phyloP scores from a whole-genome alignment of 2,329 filamentous ascomycete species.

The Macroventuria anomochaeta region DNA sequence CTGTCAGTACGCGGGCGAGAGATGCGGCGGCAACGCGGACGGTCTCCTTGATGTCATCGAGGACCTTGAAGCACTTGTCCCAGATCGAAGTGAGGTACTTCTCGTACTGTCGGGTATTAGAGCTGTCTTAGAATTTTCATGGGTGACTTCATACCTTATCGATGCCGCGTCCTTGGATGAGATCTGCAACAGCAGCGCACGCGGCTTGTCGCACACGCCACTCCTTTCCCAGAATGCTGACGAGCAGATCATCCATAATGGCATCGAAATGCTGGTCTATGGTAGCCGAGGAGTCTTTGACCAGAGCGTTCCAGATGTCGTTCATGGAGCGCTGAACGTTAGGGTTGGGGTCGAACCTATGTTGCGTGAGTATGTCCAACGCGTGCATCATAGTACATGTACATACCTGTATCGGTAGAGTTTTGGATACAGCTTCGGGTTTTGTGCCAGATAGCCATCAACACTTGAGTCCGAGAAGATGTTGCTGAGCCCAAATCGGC shows the following conservation, averaged over 20 bases:
- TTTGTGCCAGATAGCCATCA: conserved; percentile 72
- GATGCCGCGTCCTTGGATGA: conserved; percentile 77
- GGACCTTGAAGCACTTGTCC: conserved; percentile 82
- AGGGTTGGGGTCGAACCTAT: conserved; percentile 82
- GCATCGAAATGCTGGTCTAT: conserved; percentile 83
- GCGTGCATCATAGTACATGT: background rate
- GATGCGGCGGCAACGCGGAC: conserved; percentile 82
- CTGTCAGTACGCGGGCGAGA: conserved; percentile 83
- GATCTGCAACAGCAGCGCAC: conserved; percentile 85
- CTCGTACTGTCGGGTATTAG: conserved; percentile 66
- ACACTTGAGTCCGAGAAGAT: conserved; percentile 85
- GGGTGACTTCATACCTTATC: conserved; percentile 45
- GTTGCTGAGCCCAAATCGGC: conserved; percentile 87
- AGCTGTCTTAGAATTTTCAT: background rate
- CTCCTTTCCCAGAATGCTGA: conserved; percentile 85
- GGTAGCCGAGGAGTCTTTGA: conserved; percentile 80
- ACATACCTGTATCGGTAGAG: conserved; percentile 79
- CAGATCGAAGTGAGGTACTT: conserved; percentile 86
- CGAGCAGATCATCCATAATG: conserved; percentile 86
- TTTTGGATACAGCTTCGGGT: conserved; percentile 94
- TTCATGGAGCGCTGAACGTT: conserved; percentile 97
- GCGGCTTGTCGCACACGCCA: conserved; percentile 94
- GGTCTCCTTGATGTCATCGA: conserved; percentile 94
- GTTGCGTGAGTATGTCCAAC: conserved; percentile 21
- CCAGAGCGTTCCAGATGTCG: conserved; percentile 95